Base-by-base conservation (phyloP, 306 rosid species). In the Inga laurina region DNA sequence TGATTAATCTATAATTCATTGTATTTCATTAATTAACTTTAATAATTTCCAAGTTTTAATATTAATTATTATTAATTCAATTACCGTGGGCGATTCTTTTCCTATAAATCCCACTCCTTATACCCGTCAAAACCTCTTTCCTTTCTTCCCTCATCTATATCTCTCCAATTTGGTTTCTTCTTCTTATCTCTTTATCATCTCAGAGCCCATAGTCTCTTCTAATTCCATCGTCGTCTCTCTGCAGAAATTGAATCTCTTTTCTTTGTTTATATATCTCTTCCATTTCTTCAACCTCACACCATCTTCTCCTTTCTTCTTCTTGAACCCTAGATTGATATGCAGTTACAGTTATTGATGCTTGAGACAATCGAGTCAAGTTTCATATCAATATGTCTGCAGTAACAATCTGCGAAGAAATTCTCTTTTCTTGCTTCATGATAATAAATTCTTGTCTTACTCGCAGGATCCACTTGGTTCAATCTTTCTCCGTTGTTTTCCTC, bases 401-500 rank as follows among this genome's bases (percentile, higher is more conserved):
- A 77, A 15, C 21, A 52, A 84, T 92, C 82, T 62, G 87, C 85
- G 98, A 93, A 92, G 98, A 95, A 92, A 84, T 90, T 79, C 89
- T 94, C 61, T 94, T 88, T 21, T 90, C 91, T 82, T 92, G 91
- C 74, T 88, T 75, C 78, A 88, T 83, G 89, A 91, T 93, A 46
- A 95, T 93, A 46, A 95, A 91, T 84, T 91, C 97, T 2, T 82
- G 88, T 49, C 94, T 95, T 16, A 84, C 90, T 49, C 95, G 98
- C 85, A 86, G 95, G 54, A 90, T 92, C 79, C 98, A 95, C 82
- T 64, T 95, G 64, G 98, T 95, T 49, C 98, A 92, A 87, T 95
- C 98, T n/a, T 93, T 95, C 96, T 95, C 98, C 3, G 94, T 92
- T 81, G 97, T 88, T 77, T 95, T 95, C 89, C 98, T 95, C 78